These are phyloP conservation scores for Tricholoma flavovirens DNA, from an alignment of 768 basidiomycete genomes.

Conservation along the genomic window DNA sequence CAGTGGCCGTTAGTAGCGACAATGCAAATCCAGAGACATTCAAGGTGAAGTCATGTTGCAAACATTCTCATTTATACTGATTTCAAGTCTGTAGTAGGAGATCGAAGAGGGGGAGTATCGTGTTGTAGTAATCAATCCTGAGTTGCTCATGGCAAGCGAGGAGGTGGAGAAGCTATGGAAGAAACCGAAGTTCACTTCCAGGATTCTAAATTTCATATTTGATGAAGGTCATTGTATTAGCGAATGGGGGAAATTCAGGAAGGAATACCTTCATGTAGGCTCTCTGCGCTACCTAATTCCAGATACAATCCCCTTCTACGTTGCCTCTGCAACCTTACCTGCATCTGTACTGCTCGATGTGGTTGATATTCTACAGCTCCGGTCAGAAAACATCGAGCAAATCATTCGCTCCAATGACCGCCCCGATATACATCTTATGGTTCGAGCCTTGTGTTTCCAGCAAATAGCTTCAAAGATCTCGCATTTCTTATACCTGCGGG, in stretches of 20 bases:
- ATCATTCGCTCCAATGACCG: conserved; percentile 25
- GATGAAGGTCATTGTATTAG: conserved; percentile 38
- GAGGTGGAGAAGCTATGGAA: not conserved
- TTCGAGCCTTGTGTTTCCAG: conserved; percentile 19
- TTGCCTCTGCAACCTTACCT: conserved; percentile 30
- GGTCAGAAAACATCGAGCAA: conserved; percentile 4
- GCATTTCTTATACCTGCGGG: conserved; percentile 8
- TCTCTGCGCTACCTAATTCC: conserved; percentile 18
- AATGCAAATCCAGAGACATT: not conserved
- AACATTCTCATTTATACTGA: not conserved
- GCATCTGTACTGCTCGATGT: conserved; percentile 18
- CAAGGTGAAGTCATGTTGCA: not conserved
- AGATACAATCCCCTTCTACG: conserved; percentile 21
- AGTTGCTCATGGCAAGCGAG: conserved; percentile 5
- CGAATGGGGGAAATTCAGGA: conserved; percentile 32
- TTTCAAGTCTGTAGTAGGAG: conserved; percentile 3
- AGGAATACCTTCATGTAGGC: conserved; percentile 27
- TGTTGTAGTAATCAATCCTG: conserved; percentile 16
- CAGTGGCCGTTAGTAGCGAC: too few relatives aligned
- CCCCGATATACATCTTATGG: conserved; percentile 25
- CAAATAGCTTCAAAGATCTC: conserved; percentile 20
- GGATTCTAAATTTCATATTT: conserved; percentile 22
- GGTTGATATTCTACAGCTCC: conserved; percentile 16
- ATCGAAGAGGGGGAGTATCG: conserved; percentile 6
- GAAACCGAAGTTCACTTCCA: conserved; percentile 5